Evolutionary conservation across 2,329 filamentous ascomycete species (phyloP), one percentile per base, ranked within the genome.

Genomic region (Calonectria henricotiae): DNA sequence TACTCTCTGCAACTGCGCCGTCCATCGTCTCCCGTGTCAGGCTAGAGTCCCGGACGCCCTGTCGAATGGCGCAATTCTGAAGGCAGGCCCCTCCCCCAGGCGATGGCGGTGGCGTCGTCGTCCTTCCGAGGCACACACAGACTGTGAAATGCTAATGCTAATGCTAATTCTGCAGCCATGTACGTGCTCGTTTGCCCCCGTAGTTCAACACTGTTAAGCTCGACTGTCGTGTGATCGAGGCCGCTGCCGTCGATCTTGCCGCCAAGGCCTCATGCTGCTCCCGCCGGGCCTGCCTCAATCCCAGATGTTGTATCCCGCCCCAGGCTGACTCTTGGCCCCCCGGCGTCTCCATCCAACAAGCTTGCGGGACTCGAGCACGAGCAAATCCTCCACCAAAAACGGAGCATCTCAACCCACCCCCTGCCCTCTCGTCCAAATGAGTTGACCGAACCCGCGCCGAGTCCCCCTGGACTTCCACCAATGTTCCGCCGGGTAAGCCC

Each of bases 391-490:
- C 15, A 15, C 30, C 37, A 11, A 8, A 23, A 27, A 4, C 27
- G 25, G 15, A 39, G 5, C 20, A 58, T 58, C 32, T 23, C 15
- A 32, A 25, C 9, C 32, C 32, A 27, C 17, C 20, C 51, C 51
- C 51, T 23, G 35, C 20, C 44, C 65, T 39, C 43, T 46, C 58
- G 51, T 65, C 70, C 67, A 46, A 69, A 73, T 72, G 72, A 23
- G 67, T 71, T 73, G 54, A 72, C 72, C 72, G 72, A 73, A 44
- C 44, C 58, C 35, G 6, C n/a, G 2, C 23, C 23, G 6, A 15
- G 8, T 12, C 5, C 43, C 41, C 23, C 51, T 30, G 37, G 39
- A 43, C 37, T 47, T 41, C 65, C 62, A 51, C 68, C 66, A 70
- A 41, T 54, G 1, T 30, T 54, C 46, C 44, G 30, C 32, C 44